Percentiles rank a stretch among this genome's conserved stretches.
Conservation (phyloP, 305 asterid species). For the Fraxinus velutina region DNA sequence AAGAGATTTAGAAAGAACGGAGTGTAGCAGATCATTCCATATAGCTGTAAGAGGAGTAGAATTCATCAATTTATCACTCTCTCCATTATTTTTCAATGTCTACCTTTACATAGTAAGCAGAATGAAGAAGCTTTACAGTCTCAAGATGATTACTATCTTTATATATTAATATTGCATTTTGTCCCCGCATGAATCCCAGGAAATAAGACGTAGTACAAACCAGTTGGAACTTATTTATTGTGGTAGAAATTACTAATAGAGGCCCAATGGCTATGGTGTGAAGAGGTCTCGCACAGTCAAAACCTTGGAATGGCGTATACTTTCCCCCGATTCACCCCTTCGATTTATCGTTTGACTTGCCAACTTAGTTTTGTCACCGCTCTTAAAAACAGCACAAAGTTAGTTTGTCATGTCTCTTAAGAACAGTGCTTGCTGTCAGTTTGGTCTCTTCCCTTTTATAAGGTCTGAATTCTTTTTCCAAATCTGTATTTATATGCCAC, state of each 20-base stretch:
- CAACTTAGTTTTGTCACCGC: neutral
- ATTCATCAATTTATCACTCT: neutral
- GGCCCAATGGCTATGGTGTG: neutral
- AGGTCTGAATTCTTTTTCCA: slow-evolving; percentile 2
- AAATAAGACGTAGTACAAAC: neutral
- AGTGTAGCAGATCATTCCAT: neutral
- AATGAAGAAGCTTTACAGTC: neutral
- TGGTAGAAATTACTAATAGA: neutral
- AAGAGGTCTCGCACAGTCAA: neutral
- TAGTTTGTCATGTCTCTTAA: neutral
- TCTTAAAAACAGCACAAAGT: too few relatives aligned
- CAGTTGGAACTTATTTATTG: neutral
- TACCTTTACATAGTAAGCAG: neutral
- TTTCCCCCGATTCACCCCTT: neutral
- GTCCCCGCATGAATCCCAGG: neutral
- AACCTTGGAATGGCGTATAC: neutral
- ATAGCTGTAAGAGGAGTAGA: neutral
- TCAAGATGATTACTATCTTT: neutral
- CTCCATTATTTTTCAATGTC: neutral
- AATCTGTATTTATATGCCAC: slow-evolving; percentile 17
- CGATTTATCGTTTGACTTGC: neutral
- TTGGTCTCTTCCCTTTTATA: neutral
- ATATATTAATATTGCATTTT: neutral
- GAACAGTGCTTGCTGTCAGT: neutral
- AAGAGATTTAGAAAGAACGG: neutral